These are phyloP conservation scores for Verticillium tricorpus DNA, from an alignment of 2,329 filamentous ascomycete species.

Conservation along the genomic window DNA sequence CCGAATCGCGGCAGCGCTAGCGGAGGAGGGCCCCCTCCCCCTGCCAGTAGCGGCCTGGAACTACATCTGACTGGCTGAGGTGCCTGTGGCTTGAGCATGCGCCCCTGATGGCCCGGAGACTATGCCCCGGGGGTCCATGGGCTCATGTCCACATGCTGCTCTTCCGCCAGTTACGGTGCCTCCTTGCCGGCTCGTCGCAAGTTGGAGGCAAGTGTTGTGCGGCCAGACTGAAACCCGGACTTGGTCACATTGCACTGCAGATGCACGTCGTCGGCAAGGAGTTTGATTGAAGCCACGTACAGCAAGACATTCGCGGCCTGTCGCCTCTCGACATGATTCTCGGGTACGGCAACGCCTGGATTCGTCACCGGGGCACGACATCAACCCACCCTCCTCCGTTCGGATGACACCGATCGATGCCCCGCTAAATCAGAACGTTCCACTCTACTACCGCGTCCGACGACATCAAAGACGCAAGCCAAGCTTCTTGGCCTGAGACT, in stretches of 20 bases:
- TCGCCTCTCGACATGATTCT: neutral
- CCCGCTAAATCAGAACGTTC: neutral
- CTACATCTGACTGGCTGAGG: neutral
- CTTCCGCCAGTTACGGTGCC: neutral
- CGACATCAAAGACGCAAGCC: neutral
- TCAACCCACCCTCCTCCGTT: neutral
- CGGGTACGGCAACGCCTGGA: neutral
- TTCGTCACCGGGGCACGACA: neutral
- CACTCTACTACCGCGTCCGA: neutral
- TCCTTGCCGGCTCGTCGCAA: neutral
- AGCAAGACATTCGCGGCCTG: neutral
- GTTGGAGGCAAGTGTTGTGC: too few species aligned
- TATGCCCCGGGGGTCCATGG: neutral
- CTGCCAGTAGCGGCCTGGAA: neutral
- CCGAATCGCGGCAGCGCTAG: neutral
- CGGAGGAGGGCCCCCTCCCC: neutral
- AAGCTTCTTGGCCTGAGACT: neutral
- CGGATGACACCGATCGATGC: neutral
- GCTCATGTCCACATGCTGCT: neutral
- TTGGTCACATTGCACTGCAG: neutral
- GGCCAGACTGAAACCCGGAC: too few species aligned
- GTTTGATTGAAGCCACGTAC: neutral
- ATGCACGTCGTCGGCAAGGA: neutral
- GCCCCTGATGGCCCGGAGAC: neutral
- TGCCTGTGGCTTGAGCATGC: neutral